phyloP scores from a whole-genome alignment of 2,329 filamentous ascomycete genomes.

The Sclerotinia spermophila region DNA sequence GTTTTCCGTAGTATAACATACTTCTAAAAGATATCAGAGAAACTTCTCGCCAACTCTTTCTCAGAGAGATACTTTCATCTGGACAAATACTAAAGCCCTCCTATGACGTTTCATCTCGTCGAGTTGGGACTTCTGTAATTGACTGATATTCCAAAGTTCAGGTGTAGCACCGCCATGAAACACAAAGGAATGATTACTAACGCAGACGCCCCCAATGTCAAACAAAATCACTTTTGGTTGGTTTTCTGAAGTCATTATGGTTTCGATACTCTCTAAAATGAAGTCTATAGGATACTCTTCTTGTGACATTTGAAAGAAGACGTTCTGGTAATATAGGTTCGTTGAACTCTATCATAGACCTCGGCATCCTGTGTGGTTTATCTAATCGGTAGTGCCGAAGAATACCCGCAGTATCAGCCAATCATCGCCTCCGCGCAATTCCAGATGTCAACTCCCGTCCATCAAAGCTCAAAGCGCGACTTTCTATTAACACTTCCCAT shows the following conservation, averaged over 20 bases:
- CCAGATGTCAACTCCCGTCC: not conserved
- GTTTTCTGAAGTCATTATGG: slow-evolving; percentile 42
- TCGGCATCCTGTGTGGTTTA: not conserved
- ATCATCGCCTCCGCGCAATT: not conserved
- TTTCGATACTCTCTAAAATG: slow-evolving; percentile 34
- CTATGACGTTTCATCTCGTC: not conserved
- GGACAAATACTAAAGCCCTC: not conserved
- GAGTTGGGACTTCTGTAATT: not conserved
- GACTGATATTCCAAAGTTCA: not conserved
- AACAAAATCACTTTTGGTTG: slow-evolving; percentile 67
- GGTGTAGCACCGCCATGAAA: not conserved
- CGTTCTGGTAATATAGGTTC: not conserved
- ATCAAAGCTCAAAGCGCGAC: not conserved
- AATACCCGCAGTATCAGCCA: not conserved
- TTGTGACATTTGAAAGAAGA: slow-evolving; percentile 31
- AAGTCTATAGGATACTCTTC: slow-evolving; percentile 34
- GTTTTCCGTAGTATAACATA: too few relatives aligned
- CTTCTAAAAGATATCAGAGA: not conserved
- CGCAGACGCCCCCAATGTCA: slow-evolving; percentile 95
- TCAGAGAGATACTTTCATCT: not conserved
- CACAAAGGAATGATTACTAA: slow-evolving; percentile 50
- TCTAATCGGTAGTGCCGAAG: not conserved
- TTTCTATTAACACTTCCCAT: not conserved
- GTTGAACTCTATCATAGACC: not conserved
- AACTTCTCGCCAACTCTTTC: not conserved